Conservation (phyloP, 1,139 yeast species). For the Zygoascus hellenicus region DNA sequence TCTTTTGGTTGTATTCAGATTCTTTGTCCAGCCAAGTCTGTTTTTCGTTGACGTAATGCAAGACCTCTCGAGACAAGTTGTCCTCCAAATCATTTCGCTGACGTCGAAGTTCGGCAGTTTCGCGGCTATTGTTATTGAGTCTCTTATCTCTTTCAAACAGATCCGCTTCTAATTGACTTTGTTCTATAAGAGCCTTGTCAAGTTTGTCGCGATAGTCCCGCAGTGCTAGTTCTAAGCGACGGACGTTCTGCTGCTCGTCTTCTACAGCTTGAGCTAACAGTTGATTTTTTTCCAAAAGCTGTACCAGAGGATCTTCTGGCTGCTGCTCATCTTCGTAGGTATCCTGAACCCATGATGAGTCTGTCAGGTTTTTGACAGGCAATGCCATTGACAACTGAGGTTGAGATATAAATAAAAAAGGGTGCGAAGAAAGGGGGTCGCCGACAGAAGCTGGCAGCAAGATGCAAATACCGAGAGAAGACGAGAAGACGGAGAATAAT, state of each 20-base stretch:
- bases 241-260: conserved; percentile 26
- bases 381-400: too few relatives aligned
- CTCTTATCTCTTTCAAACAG: conserved; percentile 25
- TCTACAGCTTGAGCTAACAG: conserved; percentile 25
- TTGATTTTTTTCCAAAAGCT: conserved; percentile 15
- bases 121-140: conserved; percentile 20
- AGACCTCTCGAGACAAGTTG: conserved; percentile 26
- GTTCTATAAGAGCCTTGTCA: conserved; percentile 19
- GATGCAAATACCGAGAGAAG: too few relatives aligned
- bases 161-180: conserved; percentile 30
- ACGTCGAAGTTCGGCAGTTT: conserved; percentile 23
- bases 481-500: too few relatives aligned
- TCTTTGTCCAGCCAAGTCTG: conserved; percentile 32
- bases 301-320: background rate
- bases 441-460: too few relatives aligned
- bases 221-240: conserved; percentile 21
- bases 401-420: too few relatives aligned
- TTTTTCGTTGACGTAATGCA: conserved; percentile 32
- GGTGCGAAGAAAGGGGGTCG: too few relatives aligned
- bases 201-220: conserved; percentile 21
- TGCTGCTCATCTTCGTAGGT: too few relatives aligned
- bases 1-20: conserved; percentile 18
- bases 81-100: conserved; percentile 24
- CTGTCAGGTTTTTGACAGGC: too few relatives aligned
- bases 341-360: too few relatives aligned